phyloP scores from a whole-genome alignment of 2,329 filamentous ascomycete species.

The Ceratocystiopsis minuta region DNA sequence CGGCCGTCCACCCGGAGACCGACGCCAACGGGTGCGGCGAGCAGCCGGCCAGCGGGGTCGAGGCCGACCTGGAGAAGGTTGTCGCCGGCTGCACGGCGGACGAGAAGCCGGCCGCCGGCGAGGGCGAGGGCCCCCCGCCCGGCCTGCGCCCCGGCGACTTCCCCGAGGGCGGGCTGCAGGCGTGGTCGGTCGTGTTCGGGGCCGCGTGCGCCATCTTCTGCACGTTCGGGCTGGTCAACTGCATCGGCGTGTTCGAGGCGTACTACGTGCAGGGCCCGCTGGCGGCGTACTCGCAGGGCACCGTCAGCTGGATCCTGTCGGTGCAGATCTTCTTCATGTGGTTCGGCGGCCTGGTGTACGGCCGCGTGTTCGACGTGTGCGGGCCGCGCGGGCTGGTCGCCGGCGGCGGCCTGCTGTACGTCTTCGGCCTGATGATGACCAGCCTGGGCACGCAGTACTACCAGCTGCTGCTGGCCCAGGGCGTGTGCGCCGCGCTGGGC shows the following conservation, averaged over 20 bases:
- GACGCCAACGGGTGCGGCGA: constrained; percentile 19
- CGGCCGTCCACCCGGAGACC: constrained; percentile 17
- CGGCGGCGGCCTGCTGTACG: constrained; percentile 31
- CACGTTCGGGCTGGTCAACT: constrained; percentile 22
- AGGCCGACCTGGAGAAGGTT: constrained; percentile 19
- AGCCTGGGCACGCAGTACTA: constrained; percentile 25
- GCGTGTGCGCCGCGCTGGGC: constrained; percentile 16
- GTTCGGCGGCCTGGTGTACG: constrained; percentile 29
- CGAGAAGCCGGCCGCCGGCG: constrained; percentile 12
- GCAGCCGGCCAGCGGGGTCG: constrained; percentile 14
- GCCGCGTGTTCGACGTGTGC: constrained; percentile 33
- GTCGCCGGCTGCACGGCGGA: constrained; percentile 6
- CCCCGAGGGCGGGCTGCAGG: constrained; percentile 32
- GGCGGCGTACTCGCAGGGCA: constrained; percentile 26
- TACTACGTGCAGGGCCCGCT: constrained; percentile 34
- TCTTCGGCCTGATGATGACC: constrained; percentile 44
- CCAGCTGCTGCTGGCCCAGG: constrained; percentile 22
- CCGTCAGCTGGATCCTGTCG: constrained; percentile 39
- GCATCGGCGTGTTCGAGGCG: constrained; percentile 35
- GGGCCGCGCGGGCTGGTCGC: constrained; percentile 37
- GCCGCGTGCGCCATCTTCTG: constrained; percentile 19
- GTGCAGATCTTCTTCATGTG: constrained; percentile 27
- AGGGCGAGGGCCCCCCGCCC: too few relatives aligned
- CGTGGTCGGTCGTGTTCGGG: constrained; percentile 30
- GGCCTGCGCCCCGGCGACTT: constrained; percentile 22